phyloP scores from a whole-genome alignment of 2,329 filamentous ascomycete species.

The Ophiostoma australiae region DNA sequence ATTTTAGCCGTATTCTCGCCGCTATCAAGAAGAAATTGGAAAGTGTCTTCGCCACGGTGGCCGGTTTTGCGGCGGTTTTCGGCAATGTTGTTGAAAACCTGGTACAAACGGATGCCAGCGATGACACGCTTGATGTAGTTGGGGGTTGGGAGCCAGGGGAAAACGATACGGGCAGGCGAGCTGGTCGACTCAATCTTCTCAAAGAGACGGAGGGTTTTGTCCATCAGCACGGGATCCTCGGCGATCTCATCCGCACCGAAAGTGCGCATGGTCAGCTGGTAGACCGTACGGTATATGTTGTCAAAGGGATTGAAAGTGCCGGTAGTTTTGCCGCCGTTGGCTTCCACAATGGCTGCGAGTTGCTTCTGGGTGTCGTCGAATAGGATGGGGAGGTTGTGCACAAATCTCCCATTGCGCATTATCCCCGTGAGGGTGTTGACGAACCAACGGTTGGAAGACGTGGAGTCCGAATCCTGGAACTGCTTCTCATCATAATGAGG shows the following conservation, averaged over 20 bases:
- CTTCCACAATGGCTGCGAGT: constrained; percentile 37
- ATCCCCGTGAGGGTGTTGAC: constrained; percentile 34
- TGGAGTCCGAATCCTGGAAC: neutral
- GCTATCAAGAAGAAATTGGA: constrained; percentile 51
- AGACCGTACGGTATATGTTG: constrained; percentile 49
- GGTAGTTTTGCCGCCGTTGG: constrained; percentile 24
- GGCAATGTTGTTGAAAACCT: constrained; percentile 45
- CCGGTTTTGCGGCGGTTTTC: constrained; percentile 42
- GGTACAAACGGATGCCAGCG: constrained; percentile 45
- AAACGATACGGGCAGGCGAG: constrained; percentile 46
- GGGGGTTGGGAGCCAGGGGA: constrained; percentile 47
- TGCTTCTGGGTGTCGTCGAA: constrained; percentile 40
- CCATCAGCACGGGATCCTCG: constrained; percentile 40
- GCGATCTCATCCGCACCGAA: constrained; percentile 52
- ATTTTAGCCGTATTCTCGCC: constrained; percentile 44
- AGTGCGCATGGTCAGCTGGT: constrained; percentile 53
- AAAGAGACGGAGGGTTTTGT: constrained; percentile 43
- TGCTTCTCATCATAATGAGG: constrained; percentile 28
- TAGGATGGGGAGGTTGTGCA: constrained; percentile 39
- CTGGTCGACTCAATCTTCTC: constrained; percentile 43
- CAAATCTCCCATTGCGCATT: constrained; percentile 38
- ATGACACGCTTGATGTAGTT: constrained; percentile 41
- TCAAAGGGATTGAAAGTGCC: constrained; percentile 50
- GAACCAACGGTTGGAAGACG: constrained; percentile 32
- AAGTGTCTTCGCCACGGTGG: constrained; percentile 43